Base-by-base conservation (phyloP, 1,284 basidiomycete genomes). In the Peniophora sp. region DNA sequence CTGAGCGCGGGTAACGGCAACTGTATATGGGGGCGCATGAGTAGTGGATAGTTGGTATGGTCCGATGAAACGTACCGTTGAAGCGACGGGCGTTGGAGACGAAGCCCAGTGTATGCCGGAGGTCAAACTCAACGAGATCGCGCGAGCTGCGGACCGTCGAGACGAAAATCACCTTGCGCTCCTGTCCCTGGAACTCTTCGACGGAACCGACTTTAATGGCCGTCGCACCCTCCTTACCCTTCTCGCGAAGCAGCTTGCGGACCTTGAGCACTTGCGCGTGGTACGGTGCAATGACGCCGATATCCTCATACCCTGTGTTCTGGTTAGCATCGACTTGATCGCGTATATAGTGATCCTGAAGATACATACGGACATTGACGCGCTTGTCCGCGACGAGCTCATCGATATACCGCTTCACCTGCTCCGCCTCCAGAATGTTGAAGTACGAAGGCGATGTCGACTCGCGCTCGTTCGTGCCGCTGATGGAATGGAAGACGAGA, bases 161-260 rank as follows among this genome's bases (percentile, higher is more conserved):
- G 12, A 85, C 73, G 55, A 85, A 81, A 47, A 85, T 83, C 3
- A 82, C 72, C 0, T 72, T 69, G 16, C 81, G 77, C 65, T 85
- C 83, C 81, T 32, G 27, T 6, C 81, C 82, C 61, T 85, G 81
- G 63, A 83, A 85, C 52, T 81, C 77, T 61, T 85, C 81, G 1
- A 82, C 79, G 50, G 73, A 78, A n/a, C 79, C 81, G 17, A 83
- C 77, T 51, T 78, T 82, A 53, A 81, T 69, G 6, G 5, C 12
- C 27, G 6, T 32, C 27, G 27, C 27, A 3, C 65, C 71, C 49
- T 59, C 68, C 60, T 41, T 52, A 5, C 23, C 23, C 46, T 56
- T 65, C 58, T 49, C 22, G 39, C 54, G 45, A 48, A 62, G 44
- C 66, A 59, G 35, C 60, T 56, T 45, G 43, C 64, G 55, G 41